A percentile compares a stretch with the other conserved stretches of the same genome.
These are phyloP conservation scores for Cystofilobasidium bisporidii DNA, from an alignment of 768 basidiomycete species.

Conservation along the genomic window DNA sequence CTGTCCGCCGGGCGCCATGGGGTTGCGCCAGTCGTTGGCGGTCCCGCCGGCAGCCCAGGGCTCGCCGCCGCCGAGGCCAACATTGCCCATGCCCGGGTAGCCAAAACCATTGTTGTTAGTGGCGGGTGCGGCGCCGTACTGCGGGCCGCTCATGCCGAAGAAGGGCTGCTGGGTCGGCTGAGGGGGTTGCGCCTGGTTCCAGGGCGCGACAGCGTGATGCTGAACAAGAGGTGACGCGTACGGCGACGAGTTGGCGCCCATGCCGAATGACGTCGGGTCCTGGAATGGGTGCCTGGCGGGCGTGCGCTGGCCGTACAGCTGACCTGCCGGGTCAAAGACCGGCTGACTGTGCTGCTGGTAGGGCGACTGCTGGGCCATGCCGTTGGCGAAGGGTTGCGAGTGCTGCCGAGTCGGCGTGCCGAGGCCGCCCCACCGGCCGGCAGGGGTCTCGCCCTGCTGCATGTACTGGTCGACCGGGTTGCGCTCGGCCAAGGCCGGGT, in stretches of 20 bases:
- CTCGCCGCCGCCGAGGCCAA: constrained; percentile 7
- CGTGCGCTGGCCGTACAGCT: constrained; percentile 14
- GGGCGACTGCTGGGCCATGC: constrained; percentile 15
- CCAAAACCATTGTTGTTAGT: not conserved
- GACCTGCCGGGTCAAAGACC: constrained; percentile 12
- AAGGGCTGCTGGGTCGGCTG: constrained; percentile 9
- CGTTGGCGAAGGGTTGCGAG: constrained; percentile 9
- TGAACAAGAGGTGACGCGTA: constrained; percentile 27
- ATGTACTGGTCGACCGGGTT: constrained; percentile 27
- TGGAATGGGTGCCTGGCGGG: constrained; percentile 13
- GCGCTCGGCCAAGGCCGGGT: not conserved
- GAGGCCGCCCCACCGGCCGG: constrained; percentile 2
- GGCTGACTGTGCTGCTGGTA: constrained; percentile 17
- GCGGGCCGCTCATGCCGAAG: constrained; percentile 15
- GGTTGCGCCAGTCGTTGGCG: constrained; percentile 20
- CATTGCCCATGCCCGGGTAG: constrained; percentile 6
- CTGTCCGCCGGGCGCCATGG: constrained; percentile 14
- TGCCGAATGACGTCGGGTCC: constrained; percentile 18
- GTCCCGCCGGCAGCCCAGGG: constrained; percentile 15
- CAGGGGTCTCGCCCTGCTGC: constrained; percentile 7
- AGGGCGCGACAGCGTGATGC: constrained; percentile 22
- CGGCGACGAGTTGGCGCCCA: constrained; percentile 13
- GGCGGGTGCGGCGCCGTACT: not conserved
- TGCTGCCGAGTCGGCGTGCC: constrained; percentile 6
- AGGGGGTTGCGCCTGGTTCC: constrained; percentile 16